These are phyloP conservation scores for Actinomortierella wolfii DNA, from an alignment of 371 early-diverging fungal species.

Conservation along the genomic window DNA sequence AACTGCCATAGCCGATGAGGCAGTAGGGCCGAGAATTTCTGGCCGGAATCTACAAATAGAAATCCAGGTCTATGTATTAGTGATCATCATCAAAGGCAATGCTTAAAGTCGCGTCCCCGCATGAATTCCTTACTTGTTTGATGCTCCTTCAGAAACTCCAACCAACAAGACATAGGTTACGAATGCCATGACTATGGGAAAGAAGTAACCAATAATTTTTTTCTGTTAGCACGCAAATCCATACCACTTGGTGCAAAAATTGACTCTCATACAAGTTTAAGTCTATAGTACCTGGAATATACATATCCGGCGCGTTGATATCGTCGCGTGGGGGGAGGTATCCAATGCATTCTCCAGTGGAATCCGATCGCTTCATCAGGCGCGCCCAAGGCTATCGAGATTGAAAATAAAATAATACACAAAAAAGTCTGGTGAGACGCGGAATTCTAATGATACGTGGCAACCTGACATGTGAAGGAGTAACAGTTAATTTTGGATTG, in stretches of 20 bases:
- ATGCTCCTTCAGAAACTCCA: constrained; percentile 75
- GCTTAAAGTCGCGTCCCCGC: too few relatives aligned
- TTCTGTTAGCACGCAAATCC: too few relatives aligned
- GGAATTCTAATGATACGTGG: too few relatives aligned
- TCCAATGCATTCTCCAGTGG: constrained; percentile 85
- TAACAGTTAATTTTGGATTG: constrained; percentile 53
- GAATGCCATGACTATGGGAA: constrained; percentile 79
- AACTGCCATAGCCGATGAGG: constrained; percentile 85
- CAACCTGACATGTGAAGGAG: constrained; percentile 75
- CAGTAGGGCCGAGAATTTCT: constrained; percentile 87
- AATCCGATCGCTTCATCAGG: constrained; percentile 75
- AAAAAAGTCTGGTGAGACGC: too few relatives aligned
- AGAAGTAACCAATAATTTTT: too few relatives aligned
- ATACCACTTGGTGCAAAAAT: not conserved
- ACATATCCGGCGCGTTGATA: constrained; percentile 96
- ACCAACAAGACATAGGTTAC: constrained; percentile 93
- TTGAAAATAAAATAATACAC: too few relatives aligned
- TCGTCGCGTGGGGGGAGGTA: constrained; percentile 90
- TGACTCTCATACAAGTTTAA: not conserved
- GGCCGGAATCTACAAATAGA: constrained; percentile 78
- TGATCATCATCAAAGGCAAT: too few relatives aligned
- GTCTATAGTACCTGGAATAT: constrained; percentile 80
- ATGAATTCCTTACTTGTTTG: constrained; percentile 57
- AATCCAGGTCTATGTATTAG: too few relatives aligned
- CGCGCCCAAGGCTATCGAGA: constrained; percentile 77